phyloP scores from a whole-genome alignment of 2,329 filamentous ascomycete genomes.

The Pseudocercospora crystallina region DNA sequence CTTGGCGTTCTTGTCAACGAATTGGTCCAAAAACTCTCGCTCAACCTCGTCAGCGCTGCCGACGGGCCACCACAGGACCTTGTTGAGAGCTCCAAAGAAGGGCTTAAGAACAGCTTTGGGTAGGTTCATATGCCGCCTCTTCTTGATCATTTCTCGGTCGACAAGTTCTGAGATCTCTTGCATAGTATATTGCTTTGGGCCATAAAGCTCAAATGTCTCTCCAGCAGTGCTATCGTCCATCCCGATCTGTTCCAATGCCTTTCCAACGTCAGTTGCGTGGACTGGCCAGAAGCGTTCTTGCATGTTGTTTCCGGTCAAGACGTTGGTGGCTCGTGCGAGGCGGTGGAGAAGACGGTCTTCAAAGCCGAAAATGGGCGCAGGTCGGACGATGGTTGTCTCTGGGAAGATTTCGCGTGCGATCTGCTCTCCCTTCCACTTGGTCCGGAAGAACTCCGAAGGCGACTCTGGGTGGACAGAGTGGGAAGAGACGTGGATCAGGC shows the following conservation, averaged over 20 bases:
- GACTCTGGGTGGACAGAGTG: conserved; percentile 84
- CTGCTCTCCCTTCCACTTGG: conserved; percentile 82
- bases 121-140: conserved; percentile 85
- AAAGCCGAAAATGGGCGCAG: conserved; percentile 89
- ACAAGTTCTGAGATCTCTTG: conserved; percentile 83
- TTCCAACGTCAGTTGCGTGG: conserved; percentile 87
- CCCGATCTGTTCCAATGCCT: conserved; percentile 84
- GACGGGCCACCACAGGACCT: conserved; percentile 83
- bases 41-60: conserved; percentile 83
- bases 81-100: conserved; percentile 72
- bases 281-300: conserved; percentile 87
- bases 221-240: conserved; percentile 87
- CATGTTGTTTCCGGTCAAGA: conserved; percentile 92
- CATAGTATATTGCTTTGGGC: conserved; percentile 88
- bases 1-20: conserved; percentile 86
- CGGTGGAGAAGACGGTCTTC: conserved; percentile 89
- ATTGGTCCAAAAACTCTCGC: conserved; percentile 88
- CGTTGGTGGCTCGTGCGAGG: conserved; percentile 74
- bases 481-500: conserved; percentile 94
- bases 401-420: conserved; percentile 87
- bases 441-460: conserved; percentile 82
- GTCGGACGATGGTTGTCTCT: conserved; percentile 94
- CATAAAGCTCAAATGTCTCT: conserved; percentile 92
- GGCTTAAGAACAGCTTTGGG: conserved; percentile 80
- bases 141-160: conserved; percentile 88